Conservation (phyloP, 2,329 filamentous ascomycete species). For the Talaromyces sp. region DNA sequence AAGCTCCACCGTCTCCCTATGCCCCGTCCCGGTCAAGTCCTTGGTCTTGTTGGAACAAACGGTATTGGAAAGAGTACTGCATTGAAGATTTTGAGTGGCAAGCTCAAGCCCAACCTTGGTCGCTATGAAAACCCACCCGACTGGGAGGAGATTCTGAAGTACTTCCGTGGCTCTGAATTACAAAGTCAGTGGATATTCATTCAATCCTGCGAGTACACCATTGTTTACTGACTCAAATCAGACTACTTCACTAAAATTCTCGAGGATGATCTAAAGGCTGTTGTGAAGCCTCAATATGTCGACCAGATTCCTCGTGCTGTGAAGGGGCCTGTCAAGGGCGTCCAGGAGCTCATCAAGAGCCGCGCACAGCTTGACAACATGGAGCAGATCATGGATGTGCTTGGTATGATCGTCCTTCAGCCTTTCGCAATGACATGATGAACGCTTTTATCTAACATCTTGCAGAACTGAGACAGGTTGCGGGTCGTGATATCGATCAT, state of each 20-base stretch:
- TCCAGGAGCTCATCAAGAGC: conserved; percentile 75
- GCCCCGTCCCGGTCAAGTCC: conserved; percentile 90
- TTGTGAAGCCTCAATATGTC: conserved; percentile 99
- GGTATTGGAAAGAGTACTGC: conserved; percentile 99
- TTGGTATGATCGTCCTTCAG: conserved; percentile 55
- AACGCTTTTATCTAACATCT: conserved; percentile 17
- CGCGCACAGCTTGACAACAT: conserved; percentile 77
- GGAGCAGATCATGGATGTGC: conserved; percentile 76
- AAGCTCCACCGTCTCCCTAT: conserved; percentile 97
- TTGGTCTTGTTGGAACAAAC: conserved; percentile 97
- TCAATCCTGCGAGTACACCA: not conserved
- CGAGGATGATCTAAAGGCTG: conserved; percentile 94
- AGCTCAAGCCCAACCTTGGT: conserved; percentile 96
- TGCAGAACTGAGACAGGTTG: conserved; percentile 79
- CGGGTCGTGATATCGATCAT: conserved; percentile 85
- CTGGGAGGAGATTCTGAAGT: conserved; percentile 98
- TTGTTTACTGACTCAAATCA: conserved; percentile 38
- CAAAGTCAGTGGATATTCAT: conserved; percentile 69
- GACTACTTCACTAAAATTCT: conserved; percentile 99
- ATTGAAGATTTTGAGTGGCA: conserved; percentile 96
- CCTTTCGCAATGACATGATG: not conserved
- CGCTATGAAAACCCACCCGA: conserved; percentile 95
- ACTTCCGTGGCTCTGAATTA: conserved; percentile 95
- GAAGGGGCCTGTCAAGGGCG: conserved; percentile 76
- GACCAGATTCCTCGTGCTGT: conserved; percentile 96